Evolutionary conservation across 2,329 filamentous ascomycete genomes (phyloP).

Genomic region (Hymenoscyphus albidus): DNA sequence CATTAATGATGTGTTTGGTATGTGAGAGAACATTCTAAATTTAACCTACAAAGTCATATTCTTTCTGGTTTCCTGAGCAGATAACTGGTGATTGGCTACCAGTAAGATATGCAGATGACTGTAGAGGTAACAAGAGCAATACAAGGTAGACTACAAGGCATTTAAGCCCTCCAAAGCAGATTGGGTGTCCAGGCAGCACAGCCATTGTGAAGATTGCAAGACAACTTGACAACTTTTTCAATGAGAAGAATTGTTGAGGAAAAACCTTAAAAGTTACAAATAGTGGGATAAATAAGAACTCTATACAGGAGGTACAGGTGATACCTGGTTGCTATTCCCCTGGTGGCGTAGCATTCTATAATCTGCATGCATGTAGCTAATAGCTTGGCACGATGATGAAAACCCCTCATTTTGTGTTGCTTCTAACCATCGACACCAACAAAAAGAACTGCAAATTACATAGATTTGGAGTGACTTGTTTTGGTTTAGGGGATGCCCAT

Average conservation of each 20-base stretch:
- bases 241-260: not conserved
- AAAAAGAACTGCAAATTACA: not conserved
- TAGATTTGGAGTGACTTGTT: not conserved
- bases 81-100: not conserved
- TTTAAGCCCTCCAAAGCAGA: not conserved
- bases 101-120: not conserved
- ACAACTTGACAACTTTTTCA: not conserved
- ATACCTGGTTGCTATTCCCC: not conserved
- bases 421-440: not conserved
- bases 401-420: not conserved
- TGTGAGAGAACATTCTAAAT: not conserved
- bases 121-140: not conserved
- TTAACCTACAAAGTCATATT: slow-evolving; percentile 1
- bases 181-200: not conserved
- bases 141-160: not conserved
- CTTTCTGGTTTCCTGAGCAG: not conserved
- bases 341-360: not conserved
- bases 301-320: not conserved
- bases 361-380: not conserved
- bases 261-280: not conserved
- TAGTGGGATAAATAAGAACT: not conserved
- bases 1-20: not conserved
- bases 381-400: not conserved
- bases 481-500: not conserved
- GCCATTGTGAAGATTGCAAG: not conserved